Conservation (phyloP, 2,329 filamentous ascomycete species). For the Aspergillus ibericus region DNA sequence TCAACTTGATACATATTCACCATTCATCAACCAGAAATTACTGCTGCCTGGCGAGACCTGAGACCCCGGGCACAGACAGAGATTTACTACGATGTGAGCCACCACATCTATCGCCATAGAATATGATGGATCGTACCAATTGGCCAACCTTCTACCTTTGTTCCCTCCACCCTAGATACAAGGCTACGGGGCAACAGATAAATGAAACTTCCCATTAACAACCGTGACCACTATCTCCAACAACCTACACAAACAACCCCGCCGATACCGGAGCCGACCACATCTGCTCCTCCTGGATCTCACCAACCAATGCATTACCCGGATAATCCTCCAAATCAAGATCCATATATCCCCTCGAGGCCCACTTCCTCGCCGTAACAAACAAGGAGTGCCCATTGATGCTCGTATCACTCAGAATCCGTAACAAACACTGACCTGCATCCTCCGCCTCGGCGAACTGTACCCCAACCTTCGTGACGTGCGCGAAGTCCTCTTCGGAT, state of each 20-base stretch:
- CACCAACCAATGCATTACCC: slow-evolving; percentile 25
- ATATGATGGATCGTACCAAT: too few relatives aligned
- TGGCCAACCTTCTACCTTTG: too few relatives aligned
- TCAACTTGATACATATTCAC: too few relatives aligned
- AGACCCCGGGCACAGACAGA: too few relatives aligned
- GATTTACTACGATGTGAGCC: too few relatives aligned
- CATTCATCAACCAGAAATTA: too few relatives aligned
- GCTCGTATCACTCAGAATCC: slow-evolving; percentile 24
- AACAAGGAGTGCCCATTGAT: slow-evolving; percentile 38
- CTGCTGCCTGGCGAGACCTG: too few relatives aligned
- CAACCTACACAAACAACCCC: slow-evolving; percentile 21
- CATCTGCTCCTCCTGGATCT: slow-evolving; percentile 30
- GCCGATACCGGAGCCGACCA: slow-evolving; percentile 21
- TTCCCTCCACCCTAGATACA: too few relatives aligned
- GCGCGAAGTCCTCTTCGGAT: not conserved
- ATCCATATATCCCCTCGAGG: slow-evolving; percentile 34
- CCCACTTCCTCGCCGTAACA: slow-evolving; percentile 34
- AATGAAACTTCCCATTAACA: too few relatives aligned
- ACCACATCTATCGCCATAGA: too few relatives aligned
- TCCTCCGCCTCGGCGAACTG: slow-evolving; percentile 2
- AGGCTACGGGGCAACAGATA: too few relatives aligned
- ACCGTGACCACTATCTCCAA: too few relatives aligned
- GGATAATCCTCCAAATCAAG: slow-evolving; percentile 37
- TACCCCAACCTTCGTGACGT: not conserved
- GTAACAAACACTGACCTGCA: slow-evolving; percentile 1